Base-by-base conservation (phyloP, 441 rosid genomes). In the Brassica hybrid region DNA sequence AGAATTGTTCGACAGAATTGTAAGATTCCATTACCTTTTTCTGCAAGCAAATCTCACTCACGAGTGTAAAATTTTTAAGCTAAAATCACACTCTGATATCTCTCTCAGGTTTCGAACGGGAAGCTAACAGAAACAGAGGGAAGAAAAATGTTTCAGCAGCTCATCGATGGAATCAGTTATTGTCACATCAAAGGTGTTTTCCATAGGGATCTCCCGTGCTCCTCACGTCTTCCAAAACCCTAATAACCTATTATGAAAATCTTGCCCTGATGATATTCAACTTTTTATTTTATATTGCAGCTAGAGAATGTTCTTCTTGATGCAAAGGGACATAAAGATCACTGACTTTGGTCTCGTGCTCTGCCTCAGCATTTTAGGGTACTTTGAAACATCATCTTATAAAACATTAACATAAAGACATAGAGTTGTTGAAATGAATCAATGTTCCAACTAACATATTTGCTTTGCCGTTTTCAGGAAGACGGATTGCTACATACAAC, bases 281-380 rank as follows among this genome's bases (percentile, higher is more conserved):
- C 17, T 0, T 7, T 56, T 59, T 66, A 11, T 6, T 2, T 48
- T 6, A 57, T 82, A 32, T 65, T 83, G 83, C 91, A 96, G 98
- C 89, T 90, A 60, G 99, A 96, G 85, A 96, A 96, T 59, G 82
- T 94, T 81, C 91, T 96, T 73, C 76, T 94, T 67, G 99, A 94
- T 83, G 84, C 91, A 12, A 85, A 86, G 69, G 97, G 93, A 68
- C 90, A 86, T 96, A 61, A 96, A 96, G 88, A 92, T 96, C 81
- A 78, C 98, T 10, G 99, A 96, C 79, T 96, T 96, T 66, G 97
- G 98, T 70, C 97, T 96, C 69, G 99, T 76, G 99, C 99, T 36
- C 79, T 92, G 78, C 98, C 98, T 57, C 93, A 90, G 77, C 98
- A 96, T 85, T 85, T 88, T 73, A 87, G 94, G 92, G 98, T 91